A percentile compares a stretch with the other conserved stretches of the same genome.
These are phyloP conservation scores for Leccinum arenicola DNA, from an alignment of 768 basidiomycete species.

Conservation along the genomic window DNA sequence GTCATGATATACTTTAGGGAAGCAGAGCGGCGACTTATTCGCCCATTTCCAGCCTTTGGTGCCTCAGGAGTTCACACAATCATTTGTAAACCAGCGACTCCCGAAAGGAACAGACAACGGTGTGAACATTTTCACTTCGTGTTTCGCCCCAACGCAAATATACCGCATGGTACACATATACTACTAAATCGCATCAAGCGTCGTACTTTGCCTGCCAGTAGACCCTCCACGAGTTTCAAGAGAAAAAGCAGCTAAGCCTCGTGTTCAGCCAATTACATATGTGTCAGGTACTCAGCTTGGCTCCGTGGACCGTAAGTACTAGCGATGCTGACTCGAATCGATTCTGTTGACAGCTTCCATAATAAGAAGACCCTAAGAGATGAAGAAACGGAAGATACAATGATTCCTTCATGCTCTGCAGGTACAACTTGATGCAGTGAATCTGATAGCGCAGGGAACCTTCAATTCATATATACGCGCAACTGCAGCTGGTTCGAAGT, in stretches of 20 bases:
- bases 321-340: background rate
- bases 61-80: background rate
- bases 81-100: background rate
- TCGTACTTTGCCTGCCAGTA: background rate
- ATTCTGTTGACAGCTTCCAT: background rate
- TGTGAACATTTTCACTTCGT: background rate
- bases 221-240: background rate
- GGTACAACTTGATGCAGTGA: background rate
- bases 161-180: too few relatives aligned
- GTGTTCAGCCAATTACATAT: background rate
- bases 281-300: background rate
- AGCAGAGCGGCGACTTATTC: slow-evolving; percentile 13
- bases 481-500: background rate
- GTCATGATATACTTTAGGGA: slow-evolving; percentile 5
- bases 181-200: background rate
- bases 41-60: slow-evolving; percentile 9
- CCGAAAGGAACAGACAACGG: background rate
- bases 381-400: background rate
- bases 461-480: background rate
- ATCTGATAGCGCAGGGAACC: background rate
- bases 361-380: background rate
- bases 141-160: background rate
- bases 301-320: background rate
- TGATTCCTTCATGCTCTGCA: background rate
- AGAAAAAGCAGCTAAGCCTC: background rate